Evolutionary conservation across 73 alveolate genomes (phyloP).

Genomic region (Paramecium primaurelia): DNA sequence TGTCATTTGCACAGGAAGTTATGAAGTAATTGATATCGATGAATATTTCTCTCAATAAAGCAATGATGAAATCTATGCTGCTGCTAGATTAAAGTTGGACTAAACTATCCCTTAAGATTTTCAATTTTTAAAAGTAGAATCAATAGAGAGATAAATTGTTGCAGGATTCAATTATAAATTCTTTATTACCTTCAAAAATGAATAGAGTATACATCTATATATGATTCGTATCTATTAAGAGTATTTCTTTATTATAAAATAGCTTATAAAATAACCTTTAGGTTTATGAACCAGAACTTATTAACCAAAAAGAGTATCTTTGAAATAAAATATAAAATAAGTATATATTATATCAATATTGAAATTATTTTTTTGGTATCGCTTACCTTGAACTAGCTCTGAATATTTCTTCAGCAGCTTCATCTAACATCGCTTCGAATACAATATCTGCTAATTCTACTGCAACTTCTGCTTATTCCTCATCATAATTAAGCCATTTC

Average conservation of each 20-base stretch:
- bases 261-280: neutral
- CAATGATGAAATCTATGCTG: neutral
- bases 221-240: neutral
- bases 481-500: conserved; percentile 62
- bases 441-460: conserved; percentile 63
- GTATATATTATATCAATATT: neutral
- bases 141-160: neutral
- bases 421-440: conserved; percentile 55
- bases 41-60: neutral
- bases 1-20: neutral
- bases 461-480: conserved; percentile 65
- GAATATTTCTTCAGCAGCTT: conserved; percentile 51
- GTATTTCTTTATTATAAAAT: neutral
- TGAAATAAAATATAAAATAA: neutral
- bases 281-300: neutral
- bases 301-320: neutral
- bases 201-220: neutral
- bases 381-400: neutral
- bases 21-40: neutral
- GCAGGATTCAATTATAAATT: neutral
- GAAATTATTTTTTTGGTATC: neutral
- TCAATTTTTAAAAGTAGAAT: neutral
- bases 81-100: neutral
- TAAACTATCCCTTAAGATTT: neutral
- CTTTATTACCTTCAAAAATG: neutral